phyloP scores from a whole-genome alignment of 2,329 filamentous ascomycete species.

The Calycina herbarum region DNA sequence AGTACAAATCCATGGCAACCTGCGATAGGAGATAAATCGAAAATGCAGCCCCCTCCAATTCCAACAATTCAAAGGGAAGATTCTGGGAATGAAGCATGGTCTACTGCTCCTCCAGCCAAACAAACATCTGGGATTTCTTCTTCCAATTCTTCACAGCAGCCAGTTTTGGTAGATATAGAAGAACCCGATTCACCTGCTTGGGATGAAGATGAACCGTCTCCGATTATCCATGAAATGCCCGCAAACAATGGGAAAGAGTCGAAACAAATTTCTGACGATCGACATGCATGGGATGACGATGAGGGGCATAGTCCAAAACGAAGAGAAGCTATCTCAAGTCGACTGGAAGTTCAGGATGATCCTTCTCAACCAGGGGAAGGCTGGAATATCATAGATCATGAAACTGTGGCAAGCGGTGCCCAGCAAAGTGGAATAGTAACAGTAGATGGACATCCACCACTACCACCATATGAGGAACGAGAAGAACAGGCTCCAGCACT shows the following conservation, averaged over 20 bases:
- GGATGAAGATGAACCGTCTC: constrained; percentile 34
- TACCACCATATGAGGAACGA: constrained; percentile 14
- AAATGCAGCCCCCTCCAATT: constrained; percentile 18
- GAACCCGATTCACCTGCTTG: constrained; percentile 36
- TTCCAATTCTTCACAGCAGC: constrained; percentile 22
- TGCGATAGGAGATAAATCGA: constrained; percentile 25
- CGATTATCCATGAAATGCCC: constrained; percentile 26
- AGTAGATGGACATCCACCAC: constrained; percentile 14
- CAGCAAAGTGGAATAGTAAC: constrained; percentile 32
- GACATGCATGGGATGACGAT: constrained; percentile 35
- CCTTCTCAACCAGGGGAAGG: constrained; percentile 26
- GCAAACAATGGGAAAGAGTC: constrained; percentile 21
- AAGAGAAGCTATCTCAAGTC: not conserved
- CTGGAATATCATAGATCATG: constrained; percentile 35
- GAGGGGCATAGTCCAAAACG: constrained; percentile 16
- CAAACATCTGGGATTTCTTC: constrained; percentile 19
- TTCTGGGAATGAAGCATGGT: constrained; percentile 35
- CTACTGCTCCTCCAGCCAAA: constrained; percentile 19
- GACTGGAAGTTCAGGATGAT: constrained; percentile 20
- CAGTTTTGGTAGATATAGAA: constrained; percentile 33
- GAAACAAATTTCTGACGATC: constrained; percentile 30
- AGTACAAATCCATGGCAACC: constrained; percentile 38
- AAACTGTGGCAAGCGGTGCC: constrained; percentile 16
- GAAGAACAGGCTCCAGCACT: constrained; percentile 31
- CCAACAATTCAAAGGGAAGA: constrained; percentile 28